Base-by-base conservation (phyloP, 2,329 filamentous ascomycete species). In the Magnaporthiopsis incrustans region DNA sequence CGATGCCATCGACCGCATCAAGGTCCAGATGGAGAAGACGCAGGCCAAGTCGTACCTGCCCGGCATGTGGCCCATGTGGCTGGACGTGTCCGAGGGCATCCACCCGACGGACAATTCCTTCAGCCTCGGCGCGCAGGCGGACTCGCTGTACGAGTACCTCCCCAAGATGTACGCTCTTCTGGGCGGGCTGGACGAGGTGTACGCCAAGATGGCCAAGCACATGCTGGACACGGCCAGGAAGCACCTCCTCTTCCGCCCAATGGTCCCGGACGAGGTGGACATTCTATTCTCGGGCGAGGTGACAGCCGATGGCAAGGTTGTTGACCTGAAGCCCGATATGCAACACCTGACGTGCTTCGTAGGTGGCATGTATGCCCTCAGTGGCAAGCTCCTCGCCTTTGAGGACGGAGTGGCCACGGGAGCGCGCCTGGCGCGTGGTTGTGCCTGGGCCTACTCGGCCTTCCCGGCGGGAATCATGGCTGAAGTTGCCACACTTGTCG, bases 1-100 rank as follows among this genome's bases (percentile, higher is more conserved):
- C 71, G 90, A 93, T 72, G 90, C 90, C 1, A 83, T 92, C 64
- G 87, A 88, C 65, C 83, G 89, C 12, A 85, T 96, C 60, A 90
- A 89, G 11, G 82, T 88, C 65, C 83, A 87, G 27, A 80, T 96
- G n/a, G 82, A 88, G 63, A 77, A 80, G 56, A 83, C 84, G 63
- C 91, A 95, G 75, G 85, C 87, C 69, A 74, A 79, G 5, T 92
- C 90, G 0, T 79, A 77, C n/a, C 74, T 94, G 7, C 90, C 90
- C 0, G 91, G 91, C 3, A 82, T 95, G 78, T 95, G 88, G 89
- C 90, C 89, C 1, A 80, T 83, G 26, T 77, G 79, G 61, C 76
- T 94, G 61, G 83, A 92, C 73, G 82, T 74, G 78, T 79, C 76
- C 73, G 77, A 70, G 69, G 77, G 53, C 65, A 27, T 58, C 10